Evolutionary conservation across 306 rosid species (phyloP).

Genomic region (Biancaea sappan): DNA sequence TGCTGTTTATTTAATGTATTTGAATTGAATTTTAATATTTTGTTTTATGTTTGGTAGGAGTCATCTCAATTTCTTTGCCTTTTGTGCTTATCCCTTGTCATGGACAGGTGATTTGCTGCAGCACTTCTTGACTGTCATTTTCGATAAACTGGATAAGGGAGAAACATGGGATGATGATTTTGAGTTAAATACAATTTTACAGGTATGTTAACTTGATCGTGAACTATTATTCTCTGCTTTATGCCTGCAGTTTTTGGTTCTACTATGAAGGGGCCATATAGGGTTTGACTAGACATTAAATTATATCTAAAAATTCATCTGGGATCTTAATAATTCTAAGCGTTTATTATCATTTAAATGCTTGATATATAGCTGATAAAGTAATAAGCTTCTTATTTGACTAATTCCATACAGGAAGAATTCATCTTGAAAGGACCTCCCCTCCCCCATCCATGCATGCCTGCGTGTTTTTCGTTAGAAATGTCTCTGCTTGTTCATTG

Average conservation of each 20-base stretch:
- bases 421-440: background rate
- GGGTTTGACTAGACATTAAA: slow-evolving; percentile 6
- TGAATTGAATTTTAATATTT: slow-evolving; percentile 17
- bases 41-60: slow-evolving; percentile 17
- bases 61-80: slow-evolving; percentile 32
- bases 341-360: slow-evolving; percentile 15
- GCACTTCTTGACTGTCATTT: slow-evolving; percentile 86
- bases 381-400: slow-evolving; percentile 17
- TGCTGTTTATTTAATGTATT: slow-evolving; percentile 26
- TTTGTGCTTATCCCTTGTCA: slow-evolving; percentile 33
- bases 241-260: slow-evolving; percentile 21
- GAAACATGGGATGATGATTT: slow-evolving; percentile 98
- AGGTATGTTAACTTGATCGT: slow-evolving; percentile 56
- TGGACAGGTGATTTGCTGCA: slow-evolving; percentile 91
- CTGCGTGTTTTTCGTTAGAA: background rate
- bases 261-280: background rate
- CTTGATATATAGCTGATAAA: slow-evolving; percentile 3
- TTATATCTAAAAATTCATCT: background rate
- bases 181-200: slow-evolving; percentile 87
- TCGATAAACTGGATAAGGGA: slow-evolving; percentile 86
- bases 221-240: slow-evolving; percentile 4
- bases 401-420: slow-evolving; percentile 15
- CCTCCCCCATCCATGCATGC: slow-evolving; percentile 15
- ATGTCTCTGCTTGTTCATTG: background rate
- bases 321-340: background rate